These are phyloP conservation scores for Barnettozyma wickerhamii DNA, from an alignment of 805 yeast genomes.

Conservation along the genomic window DNA sequence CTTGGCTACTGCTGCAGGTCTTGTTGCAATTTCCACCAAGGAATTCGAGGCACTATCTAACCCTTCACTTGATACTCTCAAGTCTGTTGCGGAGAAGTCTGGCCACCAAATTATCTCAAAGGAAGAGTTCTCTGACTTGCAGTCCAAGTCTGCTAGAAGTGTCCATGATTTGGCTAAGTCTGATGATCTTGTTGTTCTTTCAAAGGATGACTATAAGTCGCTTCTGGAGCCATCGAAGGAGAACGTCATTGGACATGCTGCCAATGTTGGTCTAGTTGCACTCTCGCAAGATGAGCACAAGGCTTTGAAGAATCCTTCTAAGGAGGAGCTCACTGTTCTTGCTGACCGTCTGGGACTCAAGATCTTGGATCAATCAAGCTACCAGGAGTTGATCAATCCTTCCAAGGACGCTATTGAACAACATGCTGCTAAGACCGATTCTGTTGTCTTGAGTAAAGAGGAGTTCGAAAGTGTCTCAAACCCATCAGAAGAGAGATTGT, in stretches of 20 bases:
- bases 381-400: conserved; percentile 7
- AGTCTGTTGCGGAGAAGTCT: background rate
- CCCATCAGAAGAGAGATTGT: background rate
- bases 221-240: conserved; percentile 6
- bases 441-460: background rate
- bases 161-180: conserved; percentile 2
- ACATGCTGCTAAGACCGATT: conserved; percentile 3
- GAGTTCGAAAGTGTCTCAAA: background rate
- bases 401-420: conserved; percentile 4
- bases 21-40: conserved; percentile 8
- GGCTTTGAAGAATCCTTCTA: conserved; percentile 19
- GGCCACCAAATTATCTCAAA: conserved; percentile 5
- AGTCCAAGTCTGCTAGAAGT: background rate
- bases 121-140: conserved; percentile 16
- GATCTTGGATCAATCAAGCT: conserved; percentile 8
- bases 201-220: conserved; percentile 10
- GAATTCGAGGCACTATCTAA: background rate
- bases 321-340: conserved; percentile 16
- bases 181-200: conserved; percentile 2
- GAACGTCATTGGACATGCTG: conserved; percentile 7
- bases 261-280: conserved; percentile 9
- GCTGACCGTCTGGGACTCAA: conserved; percentile 21
- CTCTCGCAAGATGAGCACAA: conserved; percentile 10
- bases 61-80: conserved; percentile 2
- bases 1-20: conserved; percentile 7